These are phyloP conservation scores for Candida hispaniensis DNA, from an alignment of 805 yeast species.

Conservation along the genomic window DNA sequence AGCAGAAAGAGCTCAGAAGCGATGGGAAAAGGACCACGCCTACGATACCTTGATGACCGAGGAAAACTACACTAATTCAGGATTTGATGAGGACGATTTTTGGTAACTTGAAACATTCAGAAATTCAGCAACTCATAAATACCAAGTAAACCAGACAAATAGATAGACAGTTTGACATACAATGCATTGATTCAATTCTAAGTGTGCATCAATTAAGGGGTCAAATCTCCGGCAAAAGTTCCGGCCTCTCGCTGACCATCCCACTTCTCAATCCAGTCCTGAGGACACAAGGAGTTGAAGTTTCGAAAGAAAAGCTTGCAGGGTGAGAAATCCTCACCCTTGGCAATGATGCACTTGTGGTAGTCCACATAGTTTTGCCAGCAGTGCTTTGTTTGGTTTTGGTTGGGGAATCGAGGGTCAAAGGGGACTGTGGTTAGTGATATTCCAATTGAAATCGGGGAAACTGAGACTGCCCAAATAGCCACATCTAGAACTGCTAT, in stretches of 20 bases:
- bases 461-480: no score
- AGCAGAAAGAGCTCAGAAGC: slow-evolving; percentile 9
- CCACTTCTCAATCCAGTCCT: slow-evolving; percentile 32
- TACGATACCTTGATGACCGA: slow-evolving; percentile 42
- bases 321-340: slow-evolving; percentile 98
- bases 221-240: slow-evolving; percentile 38
- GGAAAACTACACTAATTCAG: slow-evolving; percentile 38
- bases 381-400: slow-evolving; percentile 97
- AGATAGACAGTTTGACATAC: slow-evolving; percentile 1
- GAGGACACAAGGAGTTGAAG: slow-evolving; percentile 52
- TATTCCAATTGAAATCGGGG: no score
- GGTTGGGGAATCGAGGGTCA: slow-evolving; percentile 93
- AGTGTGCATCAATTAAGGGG: slow-evolving; percentile 11
- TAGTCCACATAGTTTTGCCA: slow-evolving; percentile 97
- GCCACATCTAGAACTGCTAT: no score
- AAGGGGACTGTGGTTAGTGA: slow-evolving; percentile 38
- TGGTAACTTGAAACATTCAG: slow-evolving; percentile 1
- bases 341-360: slow-evolving; percentile 91
- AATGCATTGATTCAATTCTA: slow-evolving; percentile 14
- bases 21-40: slow-evolving; percentile 32
- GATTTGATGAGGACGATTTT: slow-evolving; percentile 37
- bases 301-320: slow-evolving; percentile 92
- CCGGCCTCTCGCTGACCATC: slow-evolving; percentile 40
- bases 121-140: background rate
- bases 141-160: background rate